A percentile compares a stretch with the other conserved stretches of the same genome.
Conservation (phyloP, 176 grass and related monocot species). For the Typha latifolia region DNA sequence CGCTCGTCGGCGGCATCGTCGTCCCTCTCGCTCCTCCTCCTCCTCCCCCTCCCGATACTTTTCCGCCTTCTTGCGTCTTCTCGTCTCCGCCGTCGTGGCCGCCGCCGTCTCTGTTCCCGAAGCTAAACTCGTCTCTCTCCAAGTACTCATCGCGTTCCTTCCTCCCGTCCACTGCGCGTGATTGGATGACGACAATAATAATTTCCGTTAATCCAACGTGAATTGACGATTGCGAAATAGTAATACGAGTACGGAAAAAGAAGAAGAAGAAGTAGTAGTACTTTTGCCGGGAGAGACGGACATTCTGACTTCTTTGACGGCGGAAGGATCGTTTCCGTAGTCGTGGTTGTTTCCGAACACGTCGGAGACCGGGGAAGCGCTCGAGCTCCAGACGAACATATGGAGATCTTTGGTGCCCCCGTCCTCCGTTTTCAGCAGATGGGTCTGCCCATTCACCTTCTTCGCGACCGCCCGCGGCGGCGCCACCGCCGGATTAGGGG, state of each 20-base stretch:
- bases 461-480: slow-evolving; percentile 20
- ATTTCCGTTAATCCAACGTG: too few species aligned
- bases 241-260: background rate
- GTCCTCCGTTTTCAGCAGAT: slow-evolving; percentile 53
- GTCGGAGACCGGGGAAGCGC: slow-evolving; percentile 94
- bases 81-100: slow-evolving; percentile 42
- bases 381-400: slow-evolving; percentile 99
- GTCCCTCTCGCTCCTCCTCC: slow-evolving; percentile 11
- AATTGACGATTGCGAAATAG: background rate
- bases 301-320: slow-evolving; percentile 59
- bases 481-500: slow-evolving; percentile 65
- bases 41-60: slow-evolving; percentile 8
- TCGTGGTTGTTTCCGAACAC: slow-evolving; percentile 76
- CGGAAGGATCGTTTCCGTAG: slow-evolving; percentile 35
- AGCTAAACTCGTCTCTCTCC: slow-evolving; percentile 86
- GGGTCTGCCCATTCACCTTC: slow-evolving; percentile 57
- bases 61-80: slow-evolving; percentile 29
- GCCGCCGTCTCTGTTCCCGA: slow-evolving; percentile 53
- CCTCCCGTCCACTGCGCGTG: slow-evolving; percentile 46
- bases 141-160: slow-evolving; percentile 48
- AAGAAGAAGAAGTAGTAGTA: slow-evolving; percentile 22
- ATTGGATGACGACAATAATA: too few species aligned
- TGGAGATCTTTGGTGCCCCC: slow-evolving; percentile 82
- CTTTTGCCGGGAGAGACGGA: slow-evolving; percentile 83
- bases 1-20: slow-evolving; percentile 86